Evolutionary conservation across 108 stramenopile genomes (phyloP).

Genomic region (Epithemia pelagica): DNA sequence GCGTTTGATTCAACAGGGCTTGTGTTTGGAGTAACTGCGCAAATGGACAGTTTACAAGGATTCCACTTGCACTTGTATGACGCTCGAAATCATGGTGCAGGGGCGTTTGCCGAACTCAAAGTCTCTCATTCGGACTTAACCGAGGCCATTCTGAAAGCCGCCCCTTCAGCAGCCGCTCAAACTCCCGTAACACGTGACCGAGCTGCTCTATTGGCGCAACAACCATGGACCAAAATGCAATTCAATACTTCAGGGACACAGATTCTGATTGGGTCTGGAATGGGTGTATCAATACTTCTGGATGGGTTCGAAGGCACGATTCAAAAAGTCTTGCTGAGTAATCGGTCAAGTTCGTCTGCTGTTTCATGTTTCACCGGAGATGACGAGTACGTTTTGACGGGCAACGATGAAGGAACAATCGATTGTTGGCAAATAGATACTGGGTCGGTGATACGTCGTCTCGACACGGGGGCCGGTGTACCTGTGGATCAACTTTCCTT

Average conservation of each 20-base stretch:
- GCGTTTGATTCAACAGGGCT: constrained; percentile 77
- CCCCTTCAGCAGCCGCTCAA: not conserved
- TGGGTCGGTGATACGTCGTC: constrained; percentile 41
- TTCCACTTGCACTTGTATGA: constrained; percentile 77
- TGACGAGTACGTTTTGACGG: constrained; percentile 52
- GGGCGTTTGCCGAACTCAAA: constrained; percentile 78
- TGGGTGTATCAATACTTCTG: constrained; percentile 43
- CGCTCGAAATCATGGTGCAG: constrained; percentile 62
- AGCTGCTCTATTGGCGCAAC: constrained; percentile 24
- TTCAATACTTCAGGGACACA: constrained; percentile 77
- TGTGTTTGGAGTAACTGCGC: constrained; percentile 67
- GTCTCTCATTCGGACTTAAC: constrained; percentile 38
- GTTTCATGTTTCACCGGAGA: constrained; percentile 67
- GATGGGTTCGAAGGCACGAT: constrained; percentile 79
- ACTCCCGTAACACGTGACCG: constrained; percentile 23
- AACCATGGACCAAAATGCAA: constrained; percentile 44
- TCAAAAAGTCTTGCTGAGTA: constrained; percentile 40
- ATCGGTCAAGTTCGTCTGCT: constrained; percentile 13
- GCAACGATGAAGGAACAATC: constrained; percentile 59
- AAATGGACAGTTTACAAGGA: constrained; percentile 10
- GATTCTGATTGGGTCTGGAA: constrained; percentile 45
- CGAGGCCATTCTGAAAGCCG: constrained; percentile 31
- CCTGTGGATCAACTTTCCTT: constrained; percentile 41
- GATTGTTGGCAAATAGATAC: constrained; percentile 53
- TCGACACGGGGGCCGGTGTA: constrained; percentile 48